Base-by-base conservation (phyloP, 257 asterid genomes). In the Oldenlandia corymbosa region DNA sequence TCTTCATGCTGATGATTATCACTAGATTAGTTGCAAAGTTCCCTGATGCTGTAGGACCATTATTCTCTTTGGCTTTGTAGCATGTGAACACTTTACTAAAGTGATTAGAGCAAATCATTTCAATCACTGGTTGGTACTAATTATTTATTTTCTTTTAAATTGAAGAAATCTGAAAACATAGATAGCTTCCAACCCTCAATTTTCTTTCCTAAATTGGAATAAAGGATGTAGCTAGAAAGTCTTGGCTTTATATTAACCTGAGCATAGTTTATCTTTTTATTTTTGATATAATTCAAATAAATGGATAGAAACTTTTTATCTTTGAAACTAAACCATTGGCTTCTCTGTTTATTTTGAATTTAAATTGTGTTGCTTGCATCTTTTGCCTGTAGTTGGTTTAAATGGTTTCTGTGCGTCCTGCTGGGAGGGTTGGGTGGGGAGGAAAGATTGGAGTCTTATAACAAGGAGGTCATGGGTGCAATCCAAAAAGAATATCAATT, bases 1-100 rank as follows among this genome's bases (percentile, higher is more conserved):
- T 69, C 51, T 6, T 54, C 58, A 52, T 60, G 36, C 31, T 62
- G 28, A 42, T 39, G 31, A 26, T 60, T 37, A 14, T 53, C 5
- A 47, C 51, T 34, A 68, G 30, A 46, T 45, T 30, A 37, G 30
- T 37, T 30, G 18, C 16, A 2, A 12, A 5, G 26, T 13, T 24
- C 7, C 2, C 58, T 32, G 34, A 58, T 30, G 30, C 60, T 55
- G n/a, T 5, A 27, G 12, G n/a, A 10, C 16, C 42, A 62, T 17
- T 30, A 56, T 62, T 47, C 36, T 12, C 46, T 12, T 20, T 30
- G 31, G 1, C 31, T 43, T 10, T 2, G 16, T 28, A 27, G 50
- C 4, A 5, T 27, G 49, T 45, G 41, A 43, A 17, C 27, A 11
- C 42, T 10, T 8, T 26, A 1, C 10, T 60, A 4, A 37, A 7